Evolutionary conservation across 129 eudicot species (phyloP).

Genomic region (Flaveria brownii): DNA sequence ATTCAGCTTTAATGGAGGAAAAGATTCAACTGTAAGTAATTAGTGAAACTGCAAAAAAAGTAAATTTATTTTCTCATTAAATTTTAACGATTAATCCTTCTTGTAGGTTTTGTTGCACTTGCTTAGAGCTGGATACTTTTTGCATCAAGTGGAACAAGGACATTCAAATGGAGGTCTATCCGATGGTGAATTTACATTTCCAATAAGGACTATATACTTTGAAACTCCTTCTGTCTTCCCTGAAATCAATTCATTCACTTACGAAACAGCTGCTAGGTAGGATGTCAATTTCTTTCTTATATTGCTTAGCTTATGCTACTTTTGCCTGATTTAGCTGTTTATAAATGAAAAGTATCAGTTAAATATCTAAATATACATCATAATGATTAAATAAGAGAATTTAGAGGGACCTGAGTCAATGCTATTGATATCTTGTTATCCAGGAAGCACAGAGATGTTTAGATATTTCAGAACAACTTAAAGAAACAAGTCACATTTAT

Average conservation of each 20-base stretch:
- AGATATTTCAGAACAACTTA: neutral
- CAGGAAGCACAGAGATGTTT: neutral
- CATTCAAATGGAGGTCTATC: constrained; percentile 41
- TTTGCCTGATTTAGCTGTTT: neutral
- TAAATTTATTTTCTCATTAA: neutral
- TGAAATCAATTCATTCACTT: constrained; percentile 93
- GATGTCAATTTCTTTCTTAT: constrained; percentile 10
- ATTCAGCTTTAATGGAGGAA: constrained; percentile 97
- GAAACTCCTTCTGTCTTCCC: constrained; percentile 79
- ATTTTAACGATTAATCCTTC: neutral
- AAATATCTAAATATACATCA: neutral
- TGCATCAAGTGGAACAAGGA: constrained; percentile 55
- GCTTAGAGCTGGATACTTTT: constrained; percentile 75
- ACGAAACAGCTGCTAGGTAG: constrained; percentile 68
- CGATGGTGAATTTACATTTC: constrained; percentile 46
- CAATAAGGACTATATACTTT: constrained; percentile 81
- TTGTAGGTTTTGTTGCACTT: constrained; percentile 82
- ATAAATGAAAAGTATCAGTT: constrained; percentile 6
- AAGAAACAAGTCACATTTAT: neutral
- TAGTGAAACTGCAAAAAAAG: neutral
- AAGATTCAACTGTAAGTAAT: constrained; percentile 92
- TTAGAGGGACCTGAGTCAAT: constrained; percentile 5
- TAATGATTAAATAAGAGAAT: neutral
- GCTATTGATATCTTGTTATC: constrained; percentile 14
- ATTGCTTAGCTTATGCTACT: constrained; percentile 11